These are phyloP conservation scores for Saccharomyces jurei DNA, from an alignment of 805 yeast species.

Conservation along the genomic window DNA sequence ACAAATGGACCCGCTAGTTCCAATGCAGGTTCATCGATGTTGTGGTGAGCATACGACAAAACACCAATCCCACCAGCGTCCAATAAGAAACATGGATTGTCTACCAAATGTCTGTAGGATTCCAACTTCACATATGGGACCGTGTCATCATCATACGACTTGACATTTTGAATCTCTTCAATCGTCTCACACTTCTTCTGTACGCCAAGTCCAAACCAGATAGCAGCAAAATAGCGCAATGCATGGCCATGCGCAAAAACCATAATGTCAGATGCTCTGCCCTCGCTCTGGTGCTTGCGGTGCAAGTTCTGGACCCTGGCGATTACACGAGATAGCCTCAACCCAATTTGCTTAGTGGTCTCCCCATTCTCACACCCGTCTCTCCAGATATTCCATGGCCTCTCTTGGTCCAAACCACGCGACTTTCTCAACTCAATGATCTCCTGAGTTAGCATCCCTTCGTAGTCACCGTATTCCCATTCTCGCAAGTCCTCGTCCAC, in stretches of 20 bases:
- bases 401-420: slow-evolving; percentile 47
- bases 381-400: slow-evolving; percentile 75
- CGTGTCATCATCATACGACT: slow-evolving; percentile 23
- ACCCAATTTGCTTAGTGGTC: slow-evolving; percentile 52
- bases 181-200: slow-evolving; percentile 22
- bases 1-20: slow-evolving; percentile 75
- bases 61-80: slow-evolving; percentile 97
- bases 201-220: slow-evolving; percentile 57
- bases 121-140: slow-evolving; percentile 30
- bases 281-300: slow-evolving; percentile 39
- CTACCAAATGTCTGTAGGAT: slow-evolving; percentile 31
- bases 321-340: slow-evolving; percentile 66
- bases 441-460: slow-evolving; percentile 66
- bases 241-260: slow-evolving; percentile 93
- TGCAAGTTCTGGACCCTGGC: slow-evolving; percentile 56
- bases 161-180: slow-evolving; percentile 14
- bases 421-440: slow-evolving; percentile 51
- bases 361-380: slow-evolving; percentile 95
- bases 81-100: slow-evolving; percentile 72
- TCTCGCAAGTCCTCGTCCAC: slow-evolving; percentile 71
- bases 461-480: slow-evolving; percentile 97
- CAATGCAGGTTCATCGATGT: slow-evolving; percentile 79
- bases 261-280: slow-evolving; percentile 60
- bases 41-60: slow-evolving; percentile 79
- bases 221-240: slow-evolving; percentile 76